Evolutionary conservation across 2,329 filamentous ascomycete species (phyloP).

Genomic region (Didymella pinodella): DNA sequence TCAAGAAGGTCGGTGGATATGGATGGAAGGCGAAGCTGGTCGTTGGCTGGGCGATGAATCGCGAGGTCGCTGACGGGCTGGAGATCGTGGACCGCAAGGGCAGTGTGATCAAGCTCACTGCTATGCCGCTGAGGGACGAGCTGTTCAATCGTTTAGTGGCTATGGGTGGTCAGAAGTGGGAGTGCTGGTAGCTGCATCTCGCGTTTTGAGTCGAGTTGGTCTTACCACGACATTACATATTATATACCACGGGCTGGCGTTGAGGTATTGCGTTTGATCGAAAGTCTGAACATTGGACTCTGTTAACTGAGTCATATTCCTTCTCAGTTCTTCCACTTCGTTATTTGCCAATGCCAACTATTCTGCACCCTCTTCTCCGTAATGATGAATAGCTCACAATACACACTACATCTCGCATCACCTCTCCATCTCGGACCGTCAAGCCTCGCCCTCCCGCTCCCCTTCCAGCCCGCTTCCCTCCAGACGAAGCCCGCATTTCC

Average conservation of each 20-base stretch:
- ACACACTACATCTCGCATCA: background rate
- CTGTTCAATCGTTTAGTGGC: constrained; percentile 80
- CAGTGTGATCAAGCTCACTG: constrained; percentile 70
- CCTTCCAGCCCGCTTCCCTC: background rate
- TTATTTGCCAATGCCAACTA: background rate
- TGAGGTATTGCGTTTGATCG: background rate
- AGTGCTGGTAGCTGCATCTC: constrained; percentile 65
- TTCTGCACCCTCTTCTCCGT: background rate
- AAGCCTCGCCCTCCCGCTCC: background rate
- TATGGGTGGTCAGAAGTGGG: constrained; percentile 85
- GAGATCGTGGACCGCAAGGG: constrained; percentile 69
- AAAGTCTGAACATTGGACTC: background rate
- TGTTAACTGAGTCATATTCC: background rate
- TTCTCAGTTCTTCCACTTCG: background rate
- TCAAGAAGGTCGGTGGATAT: constrained; percentile 81
- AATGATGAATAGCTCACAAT: background rate
- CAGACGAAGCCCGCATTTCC: background rate
- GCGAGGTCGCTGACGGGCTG: constrained; percentile 78
- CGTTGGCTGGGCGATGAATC: constrained; percentile 78
- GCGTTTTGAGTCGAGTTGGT: background rate
- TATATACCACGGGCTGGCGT: constrained; percentile 2
- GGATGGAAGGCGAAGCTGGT: constrained; percentile 87
- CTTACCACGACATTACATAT: background rate
- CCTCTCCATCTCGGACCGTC: background rate
- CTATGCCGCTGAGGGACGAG: constrained; percentile 75